A percentile compares a stretch with the other conserved stretches of the same genome.
Evolutionary conservation across 1,139 yeast genomes (phyloP).

Genomic region (Candida sp.): DNA sequence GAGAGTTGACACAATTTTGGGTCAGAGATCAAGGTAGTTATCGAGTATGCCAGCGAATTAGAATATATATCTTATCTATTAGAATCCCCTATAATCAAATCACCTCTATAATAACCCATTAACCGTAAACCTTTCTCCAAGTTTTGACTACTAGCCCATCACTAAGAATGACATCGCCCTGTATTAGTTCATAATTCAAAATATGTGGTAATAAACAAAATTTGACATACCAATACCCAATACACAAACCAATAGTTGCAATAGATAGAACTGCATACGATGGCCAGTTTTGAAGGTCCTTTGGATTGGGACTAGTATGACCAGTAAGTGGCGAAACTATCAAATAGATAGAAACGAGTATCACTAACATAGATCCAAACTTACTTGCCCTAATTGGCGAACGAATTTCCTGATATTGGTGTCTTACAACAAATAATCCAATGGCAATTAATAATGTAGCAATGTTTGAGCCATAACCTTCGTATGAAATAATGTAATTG

Average conservation of each 20-base stretch:
- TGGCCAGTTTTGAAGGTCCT: conserved; percentile 46
- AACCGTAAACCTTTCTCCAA: conserved; percentile 29
- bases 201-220: conserved; percentile 44
- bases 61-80: no score
- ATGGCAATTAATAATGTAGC: conserved; percentile 46
- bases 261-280: conserved; percentile 46
- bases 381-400: conserved; percentile 51
- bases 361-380: conserved; percentile 41
- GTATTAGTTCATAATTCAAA: conserved; percentile 38
- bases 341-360: conserved; percentile 37
- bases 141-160: conserved; percentile 56
- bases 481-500: conserved; percentile 68
- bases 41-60: no score
- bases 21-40: no score
- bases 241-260: conserved; percentile 29
- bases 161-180: conserved; percentile 33
- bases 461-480: conserved; percentile 64
- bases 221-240: conserved; percentile 46
- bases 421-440: conserved; percentile 51
- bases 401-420: conserved; percentile 38
- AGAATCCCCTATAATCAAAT: no score
- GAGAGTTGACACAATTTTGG: neutral
- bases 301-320: conserved; percentile 34
- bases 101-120: neutral
- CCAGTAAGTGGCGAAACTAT: conserved; percentile 47